Evolutionary conservation across 305 asterid species (phyloP).

Genomic region (Stenogyne calaminthoides): DNA sequence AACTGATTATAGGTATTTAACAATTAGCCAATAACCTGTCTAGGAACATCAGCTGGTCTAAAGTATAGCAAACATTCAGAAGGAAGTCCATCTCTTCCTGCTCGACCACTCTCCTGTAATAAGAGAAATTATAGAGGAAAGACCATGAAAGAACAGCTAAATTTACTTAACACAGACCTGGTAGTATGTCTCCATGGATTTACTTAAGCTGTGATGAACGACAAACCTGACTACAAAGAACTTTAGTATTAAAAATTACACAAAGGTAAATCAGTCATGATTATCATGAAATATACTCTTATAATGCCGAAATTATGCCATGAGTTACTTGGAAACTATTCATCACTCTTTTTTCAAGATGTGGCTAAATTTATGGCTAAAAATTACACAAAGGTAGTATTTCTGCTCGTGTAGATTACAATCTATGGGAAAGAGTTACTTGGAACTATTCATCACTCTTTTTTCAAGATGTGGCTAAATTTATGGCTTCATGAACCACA

Average conservation of each 20-base stretch:
- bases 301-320: slow-evolving; percentile 14
- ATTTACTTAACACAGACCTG: slow-evolving; percentile 59
- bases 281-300: slow-evolving; percentile 10
- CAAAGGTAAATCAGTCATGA: neutral
- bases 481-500: slow-evolving; percentile 16
- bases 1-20: slow-evolving; percentile 21
- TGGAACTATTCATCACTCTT: slow-evolving; percentile 8
- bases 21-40: slow-evolving; percentile 61
- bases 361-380: slow-evolving; percentile 10
- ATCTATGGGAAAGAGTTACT: slow-evolving; percentile 9
- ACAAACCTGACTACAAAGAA: slow-evolving; percentile 93
- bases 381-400: too few relatives aligned
- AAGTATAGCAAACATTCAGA: slow-evolving; percentile 92
- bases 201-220: slow-evolving; percentile 95
- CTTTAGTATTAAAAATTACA: slow-evolving; percentile 29
- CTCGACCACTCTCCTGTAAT: slow-evolving; percentile 96
- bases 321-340: neutral
- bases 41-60: slow-evolving; percentile 92
- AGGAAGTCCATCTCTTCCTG: slow-evolving; percentile 99
- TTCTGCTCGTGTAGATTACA: neutral
- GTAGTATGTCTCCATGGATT: slow-evolving; percentile 97
- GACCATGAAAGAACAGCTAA: slow-evolving; percentile 31
- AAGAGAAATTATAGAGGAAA: slow-evolving; percentile 35
- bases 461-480: slow-evolving; percentile 15
- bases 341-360: slow-evolving; percentile 12